Evolutionary conservation across 768 basidiomycete species (phyloP).

Genomic region (Mycena amicta): DNA sequence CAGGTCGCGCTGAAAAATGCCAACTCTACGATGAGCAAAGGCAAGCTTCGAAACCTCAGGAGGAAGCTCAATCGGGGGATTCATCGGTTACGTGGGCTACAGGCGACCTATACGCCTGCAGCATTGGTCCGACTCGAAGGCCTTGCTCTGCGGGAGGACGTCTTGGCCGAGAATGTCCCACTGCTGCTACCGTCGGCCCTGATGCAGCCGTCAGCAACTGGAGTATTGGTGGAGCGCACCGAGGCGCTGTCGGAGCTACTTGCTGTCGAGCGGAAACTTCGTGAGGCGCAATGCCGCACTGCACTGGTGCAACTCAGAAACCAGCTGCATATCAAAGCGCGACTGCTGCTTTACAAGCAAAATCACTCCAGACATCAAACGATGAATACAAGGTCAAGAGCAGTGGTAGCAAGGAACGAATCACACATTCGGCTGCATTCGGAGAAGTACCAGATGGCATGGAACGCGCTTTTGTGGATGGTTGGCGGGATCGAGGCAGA

Average conservation of each 20-base stretch:
- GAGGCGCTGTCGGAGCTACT: constrained; percentile 11
- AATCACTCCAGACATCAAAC: too few species aligned
- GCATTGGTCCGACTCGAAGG: background rate
- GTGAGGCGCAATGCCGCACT: constrained; percentile 21
- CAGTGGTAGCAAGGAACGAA: background rate
- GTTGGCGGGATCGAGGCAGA: background rate
- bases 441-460: too few species aligned
- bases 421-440: background rate
- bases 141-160: background rate
- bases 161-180: constrained; percentile 5
- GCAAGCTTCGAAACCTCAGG: background rate
- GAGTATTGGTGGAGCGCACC: background rate
- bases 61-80: background rate
- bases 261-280: constrained; percentile 21
- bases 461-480: background rate
- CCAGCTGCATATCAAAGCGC: too few species aligned
- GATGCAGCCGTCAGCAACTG: background rate
- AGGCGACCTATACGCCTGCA: too few species aligned
- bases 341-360: too few species aligned
- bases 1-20: too few species aligned
- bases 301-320: constrained; percentile 20
- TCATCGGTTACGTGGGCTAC: background rate
- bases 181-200: constrained; percentile 22
- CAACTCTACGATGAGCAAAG: background rate
- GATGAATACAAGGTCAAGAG: constrained; percentile 13